Base-by-base conservation (phyloP, 345 rosid species). In the Citrus sp. region DNA sequence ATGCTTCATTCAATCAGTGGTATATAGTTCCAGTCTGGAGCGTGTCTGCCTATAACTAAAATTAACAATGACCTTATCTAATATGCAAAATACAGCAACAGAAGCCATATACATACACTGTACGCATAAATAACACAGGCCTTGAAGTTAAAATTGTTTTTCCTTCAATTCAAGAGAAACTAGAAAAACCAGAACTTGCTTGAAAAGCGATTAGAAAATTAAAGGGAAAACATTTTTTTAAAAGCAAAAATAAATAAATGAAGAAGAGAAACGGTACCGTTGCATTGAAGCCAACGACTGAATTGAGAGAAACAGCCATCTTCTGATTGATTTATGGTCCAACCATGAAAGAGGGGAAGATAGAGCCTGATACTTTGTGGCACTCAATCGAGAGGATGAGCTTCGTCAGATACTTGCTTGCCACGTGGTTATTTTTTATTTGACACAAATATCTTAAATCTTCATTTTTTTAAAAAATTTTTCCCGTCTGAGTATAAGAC, bases 261-360 rank as follows among this genome's bases (percentile, higher is more conserved):
- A 32, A 61, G 30, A 72, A 59, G 7, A 56, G 7, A 56, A 65
- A 56, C 21, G 7, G 35, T 81, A 87, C 88, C 86, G 65, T 65
- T 7, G 81, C 70, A 35, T 75, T 67, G 84, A 86, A 81, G 65
- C 86, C 84, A 76, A 78, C 40, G 75, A 82, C 67, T 18, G 84
- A 82, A 76, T 81, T 88, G 35, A 82, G 78, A 75, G 86, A 88
- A 64, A 82, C 78, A 12, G 88, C 84, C 88, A 86, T 87, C 1
- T 35, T 70, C 64, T 13, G 40, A 59, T 77, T 37, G 46, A 12
- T 58, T 21, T 73, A 78, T 46, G 78, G 32, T 56, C 77, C 77
- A 74, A 80, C 81, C 87, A 82, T 73, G 59, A 58, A 27, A 68
- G 32, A 59, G 34, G 55, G 51, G 51, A 46, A 66, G 49, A 64